Evolutionary conservation across 2,329 filamentous ascomycete genomes (phyloP).

Genomic region (Diplodia corticola): DNA sequence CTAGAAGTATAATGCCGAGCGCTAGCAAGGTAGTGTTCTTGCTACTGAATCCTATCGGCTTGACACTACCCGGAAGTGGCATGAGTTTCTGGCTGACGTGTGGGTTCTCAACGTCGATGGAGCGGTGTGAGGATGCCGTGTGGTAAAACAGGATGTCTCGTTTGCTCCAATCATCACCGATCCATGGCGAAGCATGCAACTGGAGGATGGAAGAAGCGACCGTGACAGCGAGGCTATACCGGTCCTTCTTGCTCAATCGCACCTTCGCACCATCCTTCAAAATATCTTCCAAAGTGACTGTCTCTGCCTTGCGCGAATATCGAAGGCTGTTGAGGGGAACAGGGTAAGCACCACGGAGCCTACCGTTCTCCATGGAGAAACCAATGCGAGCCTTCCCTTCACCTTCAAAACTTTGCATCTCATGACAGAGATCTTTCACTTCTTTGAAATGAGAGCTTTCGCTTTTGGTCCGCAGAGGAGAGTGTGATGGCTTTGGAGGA

Average conservation of each 20-base stretch:
- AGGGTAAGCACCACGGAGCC: constrained; percentile 32
- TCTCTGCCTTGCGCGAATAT: constrained; percentile 24
- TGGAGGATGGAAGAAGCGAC: constrained; percentile 40
- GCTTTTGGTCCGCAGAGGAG: neutral
- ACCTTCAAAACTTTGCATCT: neutral
- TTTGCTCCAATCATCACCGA: constrained; percentile 36
- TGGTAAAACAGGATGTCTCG: constrained; percentile 39
- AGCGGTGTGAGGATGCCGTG: constrained; percentile 25
- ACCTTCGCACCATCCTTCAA: constrained; percentile 30
- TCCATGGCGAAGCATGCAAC: constrained; percentile 40
- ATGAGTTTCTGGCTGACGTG: constrained; percentile 31
- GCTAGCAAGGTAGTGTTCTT: constrained; percentile 40
- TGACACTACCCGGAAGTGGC: constrained; percentile 23
- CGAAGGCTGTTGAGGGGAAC: constrained; percentile 24
- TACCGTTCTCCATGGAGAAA: constrained; percentile 37
- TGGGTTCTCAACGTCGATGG: constrained; percentile 36
- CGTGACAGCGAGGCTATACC: constrained; percentile 39
- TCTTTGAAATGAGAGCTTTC: constrained; percentile 27
- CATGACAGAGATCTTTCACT: constrained; percentile 32
- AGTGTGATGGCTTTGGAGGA: constrained; percentile 27
- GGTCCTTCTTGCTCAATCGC: constrained; percentile 36
- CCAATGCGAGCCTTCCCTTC: constrained; percentile 32
- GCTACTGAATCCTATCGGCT: constrained; percentile 30
- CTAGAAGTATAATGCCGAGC: constrained; percentile 37
- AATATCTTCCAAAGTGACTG: constrained; percentile 37